Base-by-base conservation (phyloP, 202 grass and related monocot species). In the Zizania palustris region DNA sequence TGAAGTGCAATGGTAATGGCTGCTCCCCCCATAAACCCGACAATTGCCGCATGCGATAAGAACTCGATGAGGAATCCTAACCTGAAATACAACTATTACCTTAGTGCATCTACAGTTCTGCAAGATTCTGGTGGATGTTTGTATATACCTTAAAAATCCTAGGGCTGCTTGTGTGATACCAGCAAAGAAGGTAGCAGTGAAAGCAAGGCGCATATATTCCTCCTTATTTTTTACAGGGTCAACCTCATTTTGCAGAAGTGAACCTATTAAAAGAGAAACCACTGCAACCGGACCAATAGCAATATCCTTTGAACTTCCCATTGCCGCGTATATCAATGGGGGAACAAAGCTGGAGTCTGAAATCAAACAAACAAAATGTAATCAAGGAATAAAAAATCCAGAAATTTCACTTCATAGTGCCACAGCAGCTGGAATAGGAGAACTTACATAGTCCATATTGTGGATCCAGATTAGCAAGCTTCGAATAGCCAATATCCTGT, bases 131-230 rank as follows among this genome's bases (percentile, higher is more conserved):
- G 16, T 12, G 33, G 9, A 22, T 69, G 50, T 54, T 11, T 59
- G 53, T 49, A 3, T 63, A 28, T 89, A 99, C 96, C 96, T 95
- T 36, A 99, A 80, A 80, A 99, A 87, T 63, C 96, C 96, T 11
- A 99, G 83, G 51, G 87, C 78, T 62, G 96, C 96, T 89, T 99
- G 92, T 89, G 92, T 99, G 51, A 99, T 83, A 62, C 96, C 96
- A 85, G 96, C 96, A 67, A 99, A 99, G 84, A 99, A 99, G 37
- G 96, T 95, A 12, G 96, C 91, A 3, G 96, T 99, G 66, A 99
- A 99, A 62, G 87, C 96, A 46, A 99, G 96, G 44, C 78, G 70
- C 16, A 74, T 45, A 60, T 99, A 99, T 75, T 86, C 91, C 19
- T 90, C 96, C 80, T 87, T 87, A 40, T 94, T 71, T 64, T 77